phyloP scores from a whole-genome alignment of 148 eudicot species.

The Amaranthus palmeri region DNA sequence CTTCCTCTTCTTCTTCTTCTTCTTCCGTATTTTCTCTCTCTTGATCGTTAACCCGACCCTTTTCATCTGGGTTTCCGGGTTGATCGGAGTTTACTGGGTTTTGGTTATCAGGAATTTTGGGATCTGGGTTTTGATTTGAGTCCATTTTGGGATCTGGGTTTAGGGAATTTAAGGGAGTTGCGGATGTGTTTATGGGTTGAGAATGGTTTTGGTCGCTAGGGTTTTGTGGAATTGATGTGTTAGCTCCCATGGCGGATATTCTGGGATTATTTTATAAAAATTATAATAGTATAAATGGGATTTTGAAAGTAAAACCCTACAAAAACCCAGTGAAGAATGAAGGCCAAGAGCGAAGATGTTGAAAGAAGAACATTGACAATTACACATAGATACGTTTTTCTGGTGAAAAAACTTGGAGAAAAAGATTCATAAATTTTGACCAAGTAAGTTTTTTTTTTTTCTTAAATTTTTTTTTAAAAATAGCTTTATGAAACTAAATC shows the following conservation, averaged over 20 bases:
- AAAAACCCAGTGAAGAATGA: conserved; percentile 16
- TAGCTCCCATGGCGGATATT: conserved; percentile 23
- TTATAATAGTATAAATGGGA: not conserved
- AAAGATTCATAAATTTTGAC: not conserved
- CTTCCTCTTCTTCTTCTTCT: conserved; percentile 31
- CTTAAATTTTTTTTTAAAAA: no score
- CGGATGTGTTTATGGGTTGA: conserved; percentile 4
- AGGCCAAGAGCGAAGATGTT: not conserved
- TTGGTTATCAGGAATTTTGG: conserved; percentile 24
- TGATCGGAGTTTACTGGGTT: conserved; percentile 21
- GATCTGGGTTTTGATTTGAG: conserved; percentile 30
- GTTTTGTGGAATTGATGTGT: conserved; percentile 19
- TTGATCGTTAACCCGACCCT: conserved; percentile 10
- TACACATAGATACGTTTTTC: not conserved
- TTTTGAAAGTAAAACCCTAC: conserved; percentile 22
- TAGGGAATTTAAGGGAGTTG: conserved; percentile 23
- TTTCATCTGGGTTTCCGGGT: conserved; percentile 20
- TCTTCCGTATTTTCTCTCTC: conserved; percentile 14
- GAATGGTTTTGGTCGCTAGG: conserved; percentile 18
- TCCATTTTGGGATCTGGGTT: conserved; percentile 26
- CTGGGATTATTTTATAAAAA: not conserved
- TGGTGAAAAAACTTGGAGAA: not conserved
- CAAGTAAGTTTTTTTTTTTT: not conserved
- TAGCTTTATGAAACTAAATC: no score
- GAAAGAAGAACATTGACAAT: not conserved